Percentiles rank a stretch among this genome's conserved stretches.
Evolutionary conservation across 805 yeast genomes (phyloP).

Genomic region (Saccharomycopsis capsularis): DNA sequence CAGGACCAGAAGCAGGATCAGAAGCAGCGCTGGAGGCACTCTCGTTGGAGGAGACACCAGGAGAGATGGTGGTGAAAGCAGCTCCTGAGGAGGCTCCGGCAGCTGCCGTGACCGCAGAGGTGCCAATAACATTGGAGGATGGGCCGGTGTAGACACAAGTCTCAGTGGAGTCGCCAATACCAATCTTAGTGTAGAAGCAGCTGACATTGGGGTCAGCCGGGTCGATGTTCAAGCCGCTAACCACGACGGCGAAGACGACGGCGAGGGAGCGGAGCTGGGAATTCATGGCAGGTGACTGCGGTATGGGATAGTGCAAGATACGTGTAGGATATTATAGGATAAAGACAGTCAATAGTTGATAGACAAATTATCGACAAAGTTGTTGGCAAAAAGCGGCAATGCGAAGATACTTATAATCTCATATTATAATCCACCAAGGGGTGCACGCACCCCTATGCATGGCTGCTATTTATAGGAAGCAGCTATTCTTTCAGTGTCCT

Average conservation of each 20-base stretch:
- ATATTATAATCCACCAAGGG: too few species aligned
- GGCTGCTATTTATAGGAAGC: too few species aligned
- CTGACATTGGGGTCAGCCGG: constrained; percentile 11
- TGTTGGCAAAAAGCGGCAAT: too few species aligned
- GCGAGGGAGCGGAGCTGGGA: neutral
- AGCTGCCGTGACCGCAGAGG: neutral
- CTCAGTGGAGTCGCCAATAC: constrained; percentile 2
- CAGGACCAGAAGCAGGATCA: neutral
- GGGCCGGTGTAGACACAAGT: constrained; percentile 6
- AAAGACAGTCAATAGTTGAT: too few species aligned
- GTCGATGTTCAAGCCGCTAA: neutral
- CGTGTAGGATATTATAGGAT: too few species aligned
- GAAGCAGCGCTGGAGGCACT: neutral
- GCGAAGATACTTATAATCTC: too few species aligned
- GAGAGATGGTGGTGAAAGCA: neutral
- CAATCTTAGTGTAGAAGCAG: constrained; percentile 11
- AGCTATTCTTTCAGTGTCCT: too few species aligned
- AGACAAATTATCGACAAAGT: too few species aligned
- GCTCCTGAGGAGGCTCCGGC: neutral
- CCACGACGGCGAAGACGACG: neutral
- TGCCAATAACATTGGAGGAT: neutral
- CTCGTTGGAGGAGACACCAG: neutral
- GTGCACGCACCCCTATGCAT: too few species aligned
- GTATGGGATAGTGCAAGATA: too few species aligned
- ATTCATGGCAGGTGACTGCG: too few species aligned